Base-by-base conservation (phyloP, 176 grass and related monocot genomes). In the Rhynchospora tenuis region DNA sequence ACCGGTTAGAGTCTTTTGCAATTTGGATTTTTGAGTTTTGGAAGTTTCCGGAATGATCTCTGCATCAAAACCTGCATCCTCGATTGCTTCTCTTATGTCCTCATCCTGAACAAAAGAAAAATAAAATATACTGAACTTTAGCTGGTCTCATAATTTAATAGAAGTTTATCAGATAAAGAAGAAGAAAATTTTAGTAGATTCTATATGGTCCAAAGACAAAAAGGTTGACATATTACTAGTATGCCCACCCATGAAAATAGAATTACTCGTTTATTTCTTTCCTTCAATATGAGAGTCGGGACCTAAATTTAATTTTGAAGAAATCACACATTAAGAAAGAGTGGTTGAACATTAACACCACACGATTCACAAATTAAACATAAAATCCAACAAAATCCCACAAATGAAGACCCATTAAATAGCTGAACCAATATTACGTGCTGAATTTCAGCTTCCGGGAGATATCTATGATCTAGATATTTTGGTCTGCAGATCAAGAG, bases 51-150 rank as follows among this genome's bases (percentile, higher is more conserved):
- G 91, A 51, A 99, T 87, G 68, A 99, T 88, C 74, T 99, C 96
- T 0, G 89, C 93, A 68, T 99, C 96, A 12, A 99, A 99, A 12
- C 96, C 93, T 83, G 89, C 89, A 81, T 99, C 93, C 80, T 99
- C 96, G 86, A 95, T 99, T 1, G 91, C 93, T 86, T 93, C 91
- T 20, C 81, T 83, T 26, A 95, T 93, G 50, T 99, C 96, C 66
- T 91, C 93, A 20, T 91, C 91, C 96, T 98, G 86, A 82, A 92
- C 69, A 64, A 2, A 93, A 59, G 15, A 87, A 89, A 13, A 46
- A 80, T 47, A 19, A 87, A 89, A 13, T 54, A 80, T 47, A 55
- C 24, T 24, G 17, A 59, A 62, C 14, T 59, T 61, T 80, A 80
- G 61, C 2, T 3, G 13, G 54, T 78, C 54, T 57, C 28, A 71